phyloP scores from a whole-genome alignment of 306 rosid species.

The Acacia acuminata region DNA sequence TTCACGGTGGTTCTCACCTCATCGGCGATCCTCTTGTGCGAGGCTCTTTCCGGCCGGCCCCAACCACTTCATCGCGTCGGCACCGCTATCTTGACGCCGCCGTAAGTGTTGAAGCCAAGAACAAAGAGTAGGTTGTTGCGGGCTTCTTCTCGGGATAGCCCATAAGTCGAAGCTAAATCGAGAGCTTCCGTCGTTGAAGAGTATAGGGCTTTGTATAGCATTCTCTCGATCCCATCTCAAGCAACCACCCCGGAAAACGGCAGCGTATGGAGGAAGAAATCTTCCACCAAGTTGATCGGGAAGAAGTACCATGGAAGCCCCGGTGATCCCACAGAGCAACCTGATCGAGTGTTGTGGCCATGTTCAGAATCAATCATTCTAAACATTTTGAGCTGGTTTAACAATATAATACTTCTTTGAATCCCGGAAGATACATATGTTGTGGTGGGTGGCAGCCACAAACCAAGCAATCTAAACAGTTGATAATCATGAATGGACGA shows the following conservation, averaged over 20 bases:
- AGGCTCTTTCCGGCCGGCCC: too few species aligned
- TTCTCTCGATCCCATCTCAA: not conserved
- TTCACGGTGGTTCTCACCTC: too few species aligned
- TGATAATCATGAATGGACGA: too few species aligned
- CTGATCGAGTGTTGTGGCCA: not conserved
- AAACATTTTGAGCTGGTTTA: too few species aligned
- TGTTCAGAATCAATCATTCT: too few species aligned
- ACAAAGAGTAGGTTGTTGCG: conserved; percentile 14
- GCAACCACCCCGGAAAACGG: conserved; percentile 1
- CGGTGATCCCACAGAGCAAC: not conserved
- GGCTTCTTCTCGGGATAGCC: not conserved
- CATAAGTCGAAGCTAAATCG: not conserved
- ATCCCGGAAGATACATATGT: too few species aligned
- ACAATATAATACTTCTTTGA: too few species aligned
- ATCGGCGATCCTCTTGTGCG: too few species aligned
- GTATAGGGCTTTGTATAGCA: not conserved
- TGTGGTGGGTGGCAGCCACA: too few species aligned
- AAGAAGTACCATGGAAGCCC: not conserved
- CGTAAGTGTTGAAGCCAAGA: conserved; percentile 4
- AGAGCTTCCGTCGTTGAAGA: not conserved
- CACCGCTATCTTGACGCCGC: not conserved
- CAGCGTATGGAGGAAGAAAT: conserved; percentile 4
- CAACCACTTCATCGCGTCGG: too few species aligned
- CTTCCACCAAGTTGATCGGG: conserved; percentile 5
- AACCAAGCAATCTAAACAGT: too few species aligned